Evolutionary conservation across 805 yeast genomes (phyloP), one percentile per base, ranked within the genome.

Genomic region (Kodamaea leandrae): DNA sequence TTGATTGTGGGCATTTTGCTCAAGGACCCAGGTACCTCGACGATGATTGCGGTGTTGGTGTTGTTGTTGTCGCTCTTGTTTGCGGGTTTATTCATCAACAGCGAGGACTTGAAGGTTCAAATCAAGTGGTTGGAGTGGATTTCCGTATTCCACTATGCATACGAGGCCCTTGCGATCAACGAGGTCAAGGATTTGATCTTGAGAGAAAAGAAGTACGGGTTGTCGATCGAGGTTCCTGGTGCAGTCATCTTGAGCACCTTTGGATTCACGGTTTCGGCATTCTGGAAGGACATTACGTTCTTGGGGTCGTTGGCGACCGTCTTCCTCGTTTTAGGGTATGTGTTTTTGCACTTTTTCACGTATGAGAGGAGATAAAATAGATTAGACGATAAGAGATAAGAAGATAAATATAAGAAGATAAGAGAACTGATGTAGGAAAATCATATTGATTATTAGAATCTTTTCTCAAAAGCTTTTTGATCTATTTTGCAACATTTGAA

Each of bases 201-300:
- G 52, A 80, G 78, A 48, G 99, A 93, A 58, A 82, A 80, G 58
- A 93, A 93, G 63, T 91, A 83, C 55, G 99, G 99, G 0, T 73
- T 93, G 32, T 85, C 90, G 33, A 91, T 93, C 52, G 96, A 89
- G 61, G 95, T 93, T 12, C 99, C 99, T 0, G 99, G 99, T 8
- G 98, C 99, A 2, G 95, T 96, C 1, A 93, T 93, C 42, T 72
- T 93, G 51, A 86, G 95, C 51, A 88, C 98, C 0, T 93, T 93
- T 68, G 99, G 99, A 0, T 93, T 93, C 61, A 77, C 86, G 49
- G 91, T 87, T 10, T 78, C 81, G 17, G 93, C 90, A 2, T 76
- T 86, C 40, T 63, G 77, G 61, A 68, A 70, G 25, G 98, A 93
- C 59, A 72, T 83, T 20, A 58, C 72, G 24, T 77, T 77, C 45